phyloP scores from a whole-genome alignment of 768 basidiomycete genomes.

The Macrolepiota albuminosa region DNA sequence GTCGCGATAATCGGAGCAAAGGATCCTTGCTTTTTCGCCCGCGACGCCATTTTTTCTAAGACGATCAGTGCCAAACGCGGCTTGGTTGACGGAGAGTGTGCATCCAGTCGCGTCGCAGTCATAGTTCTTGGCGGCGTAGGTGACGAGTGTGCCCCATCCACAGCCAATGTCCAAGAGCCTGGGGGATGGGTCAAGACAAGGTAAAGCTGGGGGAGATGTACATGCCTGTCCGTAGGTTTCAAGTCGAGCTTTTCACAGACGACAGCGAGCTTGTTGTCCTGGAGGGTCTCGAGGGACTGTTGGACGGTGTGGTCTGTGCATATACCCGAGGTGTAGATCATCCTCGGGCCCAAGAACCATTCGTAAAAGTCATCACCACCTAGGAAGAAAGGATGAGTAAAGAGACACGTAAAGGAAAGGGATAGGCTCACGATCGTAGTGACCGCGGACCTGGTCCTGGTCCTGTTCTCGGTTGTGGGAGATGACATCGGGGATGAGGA shows the following conservation, averaged over 20 bases:
- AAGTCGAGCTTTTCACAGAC: conserved; percentile 95
- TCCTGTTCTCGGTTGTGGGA: conserved; percentile 95
- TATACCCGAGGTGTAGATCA: conserved; percentile 97
- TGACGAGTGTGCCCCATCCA: conserved; percentile 95
- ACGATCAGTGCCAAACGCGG: conserved; percentile 87
- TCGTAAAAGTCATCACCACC: conserved; percentile 95
- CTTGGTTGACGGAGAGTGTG: conserved; percentile 87
- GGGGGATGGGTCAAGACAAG: background rate
- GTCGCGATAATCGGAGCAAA: conserved; percentile 92
- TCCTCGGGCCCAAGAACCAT: conserved; percentile 94
- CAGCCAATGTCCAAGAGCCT: conserved; percentile 82
- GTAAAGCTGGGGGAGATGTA: conserved; percentile 13
- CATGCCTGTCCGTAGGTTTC: conserved; percentile 69
- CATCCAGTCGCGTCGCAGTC: conserved; percentile 95
- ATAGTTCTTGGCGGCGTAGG: conserved; percentile 96
- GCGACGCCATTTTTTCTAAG: conserved; percentile 74
- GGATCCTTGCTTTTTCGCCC: conserved; percentile 75
- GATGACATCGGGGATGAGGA: conserved; percentile 90
- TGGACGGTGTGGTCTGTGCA: conserved; percentile 62
- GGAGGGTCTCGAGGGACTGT: conserved; percentile 88
- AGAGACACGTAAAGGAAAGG: conserved; percentile 1
- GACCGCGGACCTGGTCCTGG: conserved; percentile 90
- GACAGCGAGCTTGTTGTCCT: conserved; percentile 95
- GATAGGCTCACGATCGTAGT: conserved; percentile 77
- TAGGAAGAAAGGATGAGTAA: conserved; percentile 17